These are phyloP conservation scores for Vicia villosa DNA, from an alignment of 306 rosid genomes.

Conservation along the genomic window DNA sequence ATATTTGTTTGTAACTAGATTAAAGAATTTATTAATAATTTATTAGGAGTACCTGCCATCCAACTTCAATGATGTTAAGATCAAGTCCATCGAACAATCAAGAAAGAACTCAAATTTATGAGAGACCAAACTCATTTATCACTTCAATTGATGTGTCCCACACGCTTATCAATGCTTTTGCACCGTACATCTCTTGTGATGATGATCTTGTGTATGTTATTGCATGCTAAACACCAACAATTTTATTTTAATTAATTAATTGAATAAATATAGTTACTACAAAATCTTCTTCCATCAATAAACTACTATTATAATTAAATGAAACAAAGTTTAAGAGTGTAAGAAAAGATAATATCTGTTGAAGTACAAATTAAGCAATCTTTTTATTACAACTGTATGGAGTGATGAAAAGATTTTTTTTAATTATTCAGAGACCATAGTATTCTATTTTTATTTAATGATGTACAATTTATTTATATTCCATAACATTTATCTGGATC, in stretches of 20 bases:
- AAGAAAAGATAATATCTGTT: slow-evolving; percentile 10
- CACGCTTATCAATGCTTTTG: slow-evolving; percentile 86
- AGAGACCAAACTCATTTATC: slow-evolving; percentile 88
- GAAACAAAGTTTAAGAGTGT: slow-evolving; percentile 7
- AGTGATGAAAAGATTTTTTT: neutral
- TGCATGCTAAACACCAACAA: slow-evolving; percentile 60
- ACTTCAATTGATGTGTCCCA: slow-evolving; percentile 84
- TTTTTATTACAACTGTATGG: slow-evolving; percentile 13
- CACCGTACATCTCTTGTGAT: slow-evolving; percentile 71
- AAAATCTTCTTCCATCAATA: neutral
- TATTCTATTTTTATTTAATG: too few species aligned
- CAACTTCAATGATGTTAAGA: slow-evolving; percentile 98
- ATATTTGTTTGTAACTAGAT: too few species aligned
- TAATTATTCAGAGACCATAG: too few species aligned
- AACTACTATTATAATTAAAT: neutral
- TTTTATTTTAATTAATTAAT: neutral
- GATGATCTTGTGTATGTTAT: slow-evolving; percentile 78
- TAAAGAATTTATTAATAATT: slow-evolving; percentile 4
- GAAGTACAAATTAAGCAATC: slow-evolving; percentile 24
- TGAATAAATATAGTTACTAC: neutral
- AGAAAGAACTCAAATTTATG: slow-evolving; percentile 87
- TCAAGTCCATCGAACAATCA: slow-evolving; percentile 94
- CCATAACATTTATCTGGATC: too few species aligned
- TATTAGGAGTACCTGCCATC: slow-evolving; percentile 89
- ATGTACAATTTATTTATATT: too few species aligned